Evolutionary conservation across 192 early-diverging fungal species (phyloP).

Genomic region (Gorgonomyces haynaldii): DNA sequence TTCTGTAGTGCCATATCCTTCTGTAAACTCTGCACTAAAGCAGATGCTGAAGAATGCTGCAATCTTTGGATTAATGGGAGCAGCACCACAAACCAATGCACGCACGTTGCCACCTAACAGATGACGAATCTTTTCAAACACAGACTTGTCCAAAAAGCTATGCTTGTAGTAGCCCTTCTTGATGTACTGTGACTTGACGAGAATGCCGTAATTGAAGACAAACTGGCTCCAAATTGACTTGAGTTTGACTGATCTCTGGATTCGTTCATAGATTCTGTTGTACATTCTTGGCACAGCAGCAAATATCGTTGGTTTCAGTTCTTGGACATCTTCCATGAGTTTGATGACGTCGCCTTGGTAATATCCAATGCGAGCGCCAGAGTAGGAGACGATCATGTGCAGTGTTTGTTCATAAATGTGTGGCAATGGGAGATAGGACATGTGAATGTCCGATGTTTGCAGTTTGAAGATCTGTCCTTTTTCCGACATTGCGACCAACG

Average conservation of each 20-base stretch:
- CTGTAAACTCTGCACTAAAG: constrained; percentile 37
- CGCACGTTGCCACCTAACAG: constrained; percentile 67
- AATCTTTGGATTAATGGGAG: constrained; percentile 76
- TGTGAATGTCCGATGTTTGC: constrained; percentile 16
- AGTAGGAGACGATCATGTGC: constrained; percentile 32
- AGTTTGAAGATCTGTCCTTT: constrained; percentile 2
- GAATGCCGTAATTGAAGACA: not conserved
- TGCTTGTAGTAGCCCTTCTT: constrained; percentile 14
- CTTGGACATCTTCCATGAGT: constrained; percentile 69
- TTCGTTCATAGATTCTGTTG: constrained; percentile 77
- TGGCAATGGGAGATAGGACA: constrained; percentile 65
- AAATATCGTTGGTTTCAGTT: constrained; percentile 75
- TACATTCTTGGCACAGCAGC: constrained; percentile 75
- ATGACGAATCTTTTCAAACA: constrained; percentile 27
- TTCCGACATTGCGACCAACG: not conserved
- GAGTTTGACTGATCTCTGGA: constrained; percentile 25
- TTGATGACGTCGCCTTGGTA: constrained; percentile 58
- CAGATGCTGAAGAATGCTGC: constrained; percentile 78
- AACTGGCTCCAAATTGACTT: not conserved
- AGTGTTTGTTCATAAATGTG: constrained; percentile 65
- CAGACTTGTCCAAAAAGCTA: constrained; percentile 33
- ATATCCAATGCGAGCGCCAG: constrained; percentile 65
- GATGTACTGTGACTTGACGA: not conserved
- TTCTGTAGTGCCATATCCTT: constrained; percentile 51
- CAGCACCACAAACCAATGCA: constrained; percentile 73